These are phyloP conservation scores for Dendrobium catenatum DNA, from an alignment of 106 monocot species.

Conservation along the genomic window DNA sequence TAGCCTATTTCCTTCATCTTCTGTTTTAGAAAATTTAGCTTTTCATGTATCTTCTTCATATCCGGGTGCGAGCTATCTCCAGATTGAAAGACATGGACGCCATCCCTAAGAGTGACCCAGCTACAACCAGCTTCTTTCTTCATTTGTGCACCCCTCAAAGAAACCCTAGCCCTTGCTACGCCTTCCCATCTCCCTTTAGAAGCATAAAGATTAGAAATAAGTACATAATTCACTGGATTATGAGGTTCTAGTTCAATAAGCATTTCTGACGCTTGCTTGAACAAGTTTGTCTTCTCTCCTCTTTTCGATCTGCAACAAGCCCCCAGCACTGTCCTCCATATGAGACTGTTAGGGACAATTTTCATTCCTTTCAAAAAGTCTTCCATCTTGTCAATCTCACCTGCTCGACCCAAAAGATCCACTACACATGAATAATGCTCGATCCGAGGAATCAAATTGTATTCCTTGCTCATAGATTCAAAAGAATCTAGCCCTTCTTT, in stretches of 20 bases:
- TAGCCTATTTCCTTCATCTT: conserved; percentile 62
- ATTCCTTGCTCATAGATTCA: conserved; percentile 40
- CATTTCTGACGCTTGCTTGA: conserved; percentile 53
- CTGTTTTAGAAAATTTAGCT: conserved; percentile 33
- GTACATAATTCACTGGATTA: conserved; percentile 86
- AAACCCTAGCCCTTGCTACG: conserved; percentile 33
- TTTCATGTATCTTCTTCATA: conserved; percentile 43
- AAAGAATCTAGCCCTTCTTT: conserved; percentile 55
- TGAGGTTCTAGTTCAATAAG: conserved; percentile 76
- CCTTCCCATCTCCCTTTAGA: conserved; percentile 67
- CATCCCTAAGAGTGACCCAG: conserved; percentile 70
- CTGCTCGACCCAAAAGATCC: conserved; percentile 66
- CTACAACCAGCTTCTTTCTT: conserved; percentile 82
- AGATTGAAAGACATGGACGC: conserved; percentile 65
- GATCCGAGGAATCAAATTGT: conserved; percentile 42
- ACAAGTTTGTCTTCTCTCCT: conserved; percentile 24
- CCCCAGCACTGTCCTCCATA: conserved; percentile 78
- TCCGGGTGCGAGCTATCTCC: conserved; percentile 63
- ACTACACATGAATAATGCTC: conserved; percentile 81
- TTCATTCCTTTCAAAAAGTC: conserved; percentile 59
- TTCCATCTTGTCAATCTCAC: conserved; percentile 50
- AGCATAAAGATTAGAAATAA: conserved; percentile 58
- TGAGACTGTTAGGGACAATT: conserved; percentile 50
- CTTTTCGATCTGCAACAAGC: conserved; percentile 54
- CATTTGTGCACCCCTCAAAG: conserved; percentile 30